Evolutionary conservation across 1,139 yeast genomes (phyloP), one percentile per base, ranked within the genome.

Genomic region (Kurtzmaniella quercitrusa): DNA sequence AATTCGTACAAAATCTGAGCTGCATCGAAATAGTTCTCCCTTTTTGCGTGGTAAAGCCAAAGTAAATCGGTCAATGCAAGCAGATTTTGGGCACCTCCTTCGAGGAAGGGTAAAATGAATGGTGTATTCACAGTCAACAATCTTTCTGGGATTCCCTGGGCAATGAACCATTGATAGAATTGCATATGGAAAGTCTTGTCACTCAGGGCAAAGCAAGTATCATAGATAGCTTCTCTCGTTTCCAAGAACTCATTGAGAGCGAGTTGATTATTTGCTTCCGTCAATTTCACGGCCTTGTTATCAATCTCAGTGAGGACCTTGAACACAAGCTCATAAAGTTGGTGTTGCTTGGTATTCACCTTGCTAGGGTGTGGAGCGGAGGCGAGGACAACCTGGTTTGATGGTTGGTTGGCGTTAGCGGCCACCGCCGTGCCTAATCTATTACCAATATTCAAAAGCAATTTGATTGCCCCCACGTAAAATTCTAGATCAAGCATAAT

Each of bases 141-240:
- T 47, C 90, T 77, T 45, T 85, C 94, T 49, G 87, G 84, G 31
- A 82, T 76, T 2, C 89, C 91, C 58, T 87, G 87, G 39, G 75
- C 68, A 37, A 90, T 82, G 55, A 89, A 83, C 98, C 98, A 94
- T 58, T 88, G 95, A 61, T 94, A 94, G 52, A 93, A 79, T 51
- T 87, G 86, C 62, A 84, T 89, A 52, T 94, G 98, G 73, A 94
- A 94, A 14, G 81, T 62, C 56, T 84, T 88, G 57, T 93, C 98
- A 41, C 77, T 73, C 41, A 85, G 83, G 12, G 78, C 77, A 56
- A 89, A 81, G 49, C 95, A 88, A 11, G 85, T 76, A 17, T 77
- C 77, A 56, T 91, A 91, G 23, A 94, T 80, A 39, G 79, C 75
- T 52, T 87, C 87, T 52, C 95, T 77, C 21, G 83, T 62, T 50